Base-by-base conservation (phyloP, 2,329 filamentous ascomycete genomes). In the Nemania sp. region DNA sequence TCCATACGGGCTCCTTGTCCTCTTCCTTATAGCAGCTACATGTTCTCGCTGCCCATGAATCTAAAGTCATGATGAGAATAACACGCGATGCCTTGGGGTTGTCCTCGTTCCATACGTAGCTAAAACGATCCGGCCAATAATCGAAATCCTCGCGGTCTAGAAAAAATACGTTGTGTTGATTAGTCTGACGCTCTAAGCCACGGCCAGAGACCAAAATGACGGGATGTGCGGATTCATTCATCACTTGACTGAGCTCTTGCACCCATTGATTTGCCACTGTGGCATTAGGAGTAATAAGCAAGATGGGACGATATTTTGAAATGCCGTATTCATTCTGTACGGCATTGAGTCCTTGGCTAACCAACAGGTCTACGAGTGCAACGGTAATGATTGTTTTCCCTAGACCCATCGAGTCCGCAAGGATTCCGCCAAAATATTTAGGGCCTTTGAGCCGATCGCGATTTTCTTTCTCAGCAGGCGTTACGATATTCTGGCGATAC, bases 401-500 rank as follows among this genome's bases (percentile, higher is more conserved):
- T 1, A 68, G 52, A 5, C 66, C 66, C 66, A 68, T 67, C 0
- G 64, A 67, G 23, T 68, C 66, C 0, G 64, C 65, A 1, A 67
- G 52, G 11, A 68, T 67, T 14, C 60, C 64, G n/a, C 65, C 65
- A 14, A 54, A 61, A 12, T 64, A 67, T 17, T 44, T 58, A 1
- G 64, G 62, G 6, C 62, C 61, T 12, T 51, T 54, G 1, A 68
- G 56, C 22, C 26, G 48, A 4, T 41, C n/a, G 19, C 60, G 50
- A 42, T 63, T 54, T 5, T 31, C n/a, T 11, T 28, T 43, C 30
- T 67, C 61, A 4, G 14, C 8, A 1, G 6, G 1, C 0, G 56
- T 60, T 30, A 56, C 37, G 0, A 36, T 20, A 17, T 57, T 54
- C 1, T 20, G 31, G 7, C 12, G 12, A 5, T 3, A 1, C 30